Base-by-base conservation (phyloP, 2,329 filamentous ascomycete genomes). In the Fusarium praegraminearum region DNA sequence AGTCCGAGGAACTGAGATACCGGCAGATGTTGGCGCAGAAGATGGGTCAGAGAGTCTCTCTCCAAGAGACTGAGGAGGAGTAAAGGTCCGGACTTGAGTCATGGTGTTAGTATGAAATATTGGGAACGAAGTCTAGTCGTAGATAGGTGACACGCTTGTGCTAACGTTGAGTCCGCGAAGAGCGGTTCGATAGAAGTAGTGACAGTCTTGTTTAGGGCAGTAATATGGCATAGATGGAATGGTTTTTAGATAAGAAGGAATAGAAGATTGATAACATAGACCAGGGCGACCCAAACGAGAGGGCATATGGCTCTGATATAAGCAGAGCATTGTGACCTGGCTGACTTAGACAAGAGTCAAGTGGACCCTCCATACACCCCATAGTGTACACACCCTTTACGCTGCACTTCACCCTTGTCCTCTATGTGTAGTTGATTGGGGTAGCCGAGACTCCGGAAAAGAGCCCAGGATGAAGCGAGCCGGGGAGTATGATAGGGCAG, bases 151-250 rank as follows among this genome's bases (percentile, higher is more conserved):
- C 80, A 97, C 88, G 76, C 84, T 87, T 75, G 92, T 97, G 82
- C 89, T 87, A 75, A 97, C 90, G 77, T 92, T 95, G 75, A 97
- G 84, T 78, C 94, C 90, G 85, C 93, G 93, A 83, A 97, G 84
- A 78, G 93, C 92, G 80, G 91, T 97, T 85, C 93, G 93, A 84
- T 93, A 96, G 83, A 97, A 97, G 83, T 97, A 97, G 80, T 97
- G 93, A 77, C 92, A 97, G 81, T 97, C 92, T 85, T 97, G 91
- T 85, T 96, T 91, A 61, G 93, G 84, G 81, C 85, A 97, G 80
- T 93, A 95, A 75, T 86, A 81, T 84, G 92, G 92, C 93, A 97
- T 83, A 86, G 84, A 86, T 81, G 82, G 72, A 57, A 55, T 43
- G 54, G 38, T 67, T 64, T 65, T 56, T 41, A 35, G 60, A 49